These are phyloP conservation scores for Elsinoe perseae DNA, from an alignment of 2,329 filamentous ascomycete genomes.

Conservation along the genomic window DNA sequence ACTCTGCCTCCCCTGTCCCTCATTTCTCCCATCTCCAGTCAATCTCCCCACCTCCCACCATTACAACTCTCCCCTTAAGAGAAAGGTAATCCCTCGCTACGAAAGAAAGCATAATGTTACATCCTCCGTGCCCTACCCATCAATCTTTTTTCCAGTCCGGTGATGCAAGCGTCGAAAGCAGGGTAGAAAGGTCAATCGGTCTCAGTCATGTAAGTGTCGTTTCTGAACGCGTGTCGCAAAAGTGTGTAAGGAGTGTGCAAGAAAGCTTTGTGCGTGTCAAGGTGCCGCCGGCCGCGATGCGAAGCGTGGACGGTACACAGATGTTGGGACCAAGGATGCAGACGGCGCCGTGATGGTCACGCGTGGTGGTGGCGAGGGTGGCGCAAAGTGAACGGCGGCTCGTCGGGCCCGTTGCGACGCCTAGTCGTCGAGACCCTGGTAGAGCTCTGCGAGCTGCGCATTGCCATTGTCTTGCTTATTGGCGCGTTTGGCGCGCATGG, in stretches of 20 bases:
- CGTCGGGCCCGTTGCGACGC: background rate
- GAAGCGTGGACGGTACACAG: background rate
- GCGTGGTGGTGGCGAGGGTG: background rate
- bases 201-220: background rate
- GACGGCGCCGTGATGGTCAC: background rate
- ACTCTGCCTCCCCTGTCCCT: background rate
- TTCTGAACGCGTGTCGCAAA: background rate
- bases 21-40: background rate
- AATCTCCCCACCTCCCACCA: background rate
- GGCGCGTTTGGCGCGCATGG: slow-evolving; percentile 13
- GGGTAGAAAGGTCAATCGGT: background rate
- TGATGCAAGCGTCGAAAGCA: background rate
- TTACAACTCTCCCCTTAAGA: background rate
- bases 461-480: slow-evolving; percentile 11
- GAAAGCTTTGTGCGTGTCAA: background rate
- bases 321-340: background rate
- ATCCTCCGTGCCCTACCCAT: background rate
- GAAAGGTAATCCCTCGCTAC: background rate
- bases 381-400: background rate
- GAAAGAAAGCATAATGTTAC: background rate
- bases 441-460: slow-evolving; percentile 2
- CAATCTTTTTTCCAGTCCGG: background rate
- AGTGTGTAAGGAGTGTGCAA: background rate
- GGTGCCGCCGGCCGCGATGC: background rate
- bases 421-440: slow-evolving; percentile 15